Conservation (phyloP, 1,139 yeast genomes). For the Protomyces gravidus region DNA sequence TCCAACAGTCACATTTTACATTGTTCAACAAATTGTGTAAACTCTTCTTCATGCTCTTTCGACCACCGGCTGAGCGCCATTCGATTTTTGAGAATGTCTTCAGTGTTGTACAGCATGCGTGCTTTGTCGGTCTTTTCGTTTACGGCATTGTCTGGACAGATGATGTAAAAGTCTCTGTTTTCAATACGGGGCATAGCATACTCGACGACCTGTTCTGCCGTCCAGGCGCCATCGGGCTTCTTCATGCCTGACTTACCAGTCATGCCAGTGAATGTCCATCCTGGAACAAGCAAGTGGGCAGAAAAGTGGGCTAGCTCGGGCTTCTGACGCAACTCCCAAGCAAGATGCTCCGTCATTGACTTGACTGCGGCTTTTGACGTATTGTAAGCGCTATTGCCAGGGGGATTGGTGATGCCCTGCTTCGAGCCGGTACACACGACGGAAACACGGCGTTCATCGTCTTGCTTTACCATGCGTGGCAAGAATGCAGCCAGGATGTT, state of each 20-base stretch:
- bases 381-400: conserved; percentile 39
- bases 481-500: conserved; percentile 36
- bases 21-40: conserved; percentile 33
- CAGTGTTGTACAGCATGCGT: conserved; percentile 37
- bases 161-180: conserved; percentile 36
- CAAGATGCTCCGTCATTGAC: conserved; percentile 37
- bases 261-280: conserved; percentile 38
- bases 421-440: conserved; percentile 38
- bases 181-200: conserved; percentile 34
- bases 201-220: conserved; percentile 38
- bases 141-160: conserved; percentile 39
- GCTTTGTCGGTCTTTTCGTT: conserved; percentile 36
- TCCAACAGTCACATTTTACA: not conserved
- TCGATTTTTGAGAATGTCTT: conserved; percentile 35
- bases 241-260: conserved; percentile 32
- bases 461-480: conserved; percentile 34
- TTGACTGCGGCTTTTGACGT: conserved; percentile 39
- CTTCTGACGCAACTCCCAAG: conserved; percentile 35
- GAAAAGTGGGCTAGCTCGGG: conserved; percentile 28
- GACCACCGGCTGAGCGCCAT: conserved; percentile 39
- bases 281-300: conserved; percentile 38
- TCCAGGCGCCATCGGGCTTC: conserved; percentile 39
- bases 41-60: conserved; percentile 35
- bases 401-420: conserved; percentile 40
- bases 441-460: conserved; percentile 29